Conservation (phyloP, 371 early-diverging fungal genomes). For the Basidiobolus meristosporus region DNA sequence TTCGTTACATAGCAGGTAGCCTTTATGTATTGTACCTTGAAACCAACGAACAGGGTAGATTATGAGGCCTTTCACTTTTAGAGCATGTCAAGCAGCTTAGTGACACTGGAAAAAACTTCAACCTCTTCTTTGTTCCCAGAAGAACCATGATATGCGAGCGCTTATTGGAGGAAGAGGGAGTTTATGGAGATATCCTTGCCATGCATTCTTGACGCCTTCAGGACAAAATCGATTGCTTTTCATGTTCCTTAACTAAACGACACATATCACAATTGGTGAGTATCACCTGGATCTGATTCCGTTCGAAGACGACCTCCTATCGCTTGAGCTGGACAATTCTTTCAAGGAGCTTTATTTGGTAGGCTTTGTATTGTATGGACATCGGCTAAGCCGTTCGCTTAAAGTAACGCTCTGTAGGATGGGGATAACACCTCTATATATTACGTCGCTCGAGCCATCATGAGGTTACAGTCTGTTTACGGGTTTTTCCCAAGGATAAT, state of each 20-base stretch:
- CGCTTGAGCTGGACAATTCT: conserved; percentile 62
- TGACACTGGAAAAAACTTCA: conserved; percentile 11
- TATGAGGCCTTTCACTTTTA: conserved; percentile 2
- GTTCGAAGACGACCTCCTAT: conserved; percentile 75
- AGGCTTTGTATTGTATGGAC: not conserved
- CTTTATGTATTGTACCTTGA: not conserved
- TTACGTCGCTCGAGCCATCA: conserved; percentile 59
- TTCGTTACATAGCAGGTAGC: conserved; percentile 69
- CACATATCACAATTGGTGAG: conserved; percentile 46
- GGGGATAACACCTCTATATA: conserved; percentile 66
- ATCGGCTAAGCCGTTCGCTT: not conserved
- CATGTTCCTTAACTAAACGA: conserved; percentile 1
- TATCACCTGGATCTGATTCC: conserved; percentile 80
- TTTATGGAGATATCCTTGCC: conserved; percentile 47
- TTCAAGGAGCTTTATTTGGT: conserved; percentile 72
- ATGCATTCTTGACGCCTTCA: not conserved
- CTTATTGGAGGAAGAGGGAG: conserved; percentile 76
- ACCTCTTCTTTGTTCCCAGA: conserved; percentile 77
- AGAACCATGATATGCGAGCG: conserved; percentile 74
- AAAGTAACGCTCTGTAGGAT: conserved; percentile 42
- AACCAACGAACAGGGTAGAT: not conserved
- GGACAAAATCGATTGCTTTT: not conserved
- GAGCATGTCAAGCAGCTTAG: conserved; percentile 17
- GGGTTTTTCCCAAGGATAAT: conserved; percentile 76
- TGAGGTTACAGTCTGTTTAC: conserved; percentile 69